Base-by-base conservation (phyloP, 345 rosid genomes). In the Litchi chinensis region DNA sequence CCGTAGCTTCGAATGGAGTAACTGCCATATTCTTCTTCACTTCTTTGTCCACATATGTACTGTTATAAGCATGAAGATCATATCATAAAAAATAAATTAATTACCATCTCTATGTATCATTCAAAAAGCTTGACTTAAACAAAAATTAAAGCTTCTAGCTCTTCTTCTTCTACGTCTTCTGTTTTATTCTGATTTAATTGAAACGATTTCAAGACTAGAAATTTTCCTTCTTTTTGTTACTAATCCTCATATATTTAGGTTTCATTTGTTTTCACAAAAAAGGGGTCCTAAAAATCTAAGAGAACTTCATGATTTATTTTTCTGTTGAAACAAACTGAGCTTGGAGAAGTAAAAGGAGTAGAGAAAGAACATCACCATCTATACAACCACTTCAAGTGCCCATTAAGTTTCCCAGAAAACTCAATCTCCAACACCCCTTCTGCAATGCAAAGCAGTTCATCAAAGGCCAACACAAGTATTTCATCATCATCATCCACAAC, bases 1-100 rank as follows among this genome's bases (percentile, higher is more conserved):
- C 81, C 37, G 79, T 86, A 5, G 89, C 78, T 70, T 88, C 85
- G 44, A 88, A 88, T 73, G 86, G 91, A 3, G 89, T 84, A 8
- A 79, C 83, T 22, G 86, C 89, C 86, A 86, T 83, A 62, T 82
- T 84, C 77, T 86, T 85, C 82, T 79, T 81, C 77, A 70, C 69
- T 50, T 75, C 88, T 71, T 82, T 79, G 60, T 85, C 82, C 57
- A 71, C 43, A 37, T 79, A 85, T 64, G 87, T 75, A 78, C 89
- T 86, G 74, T 64, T 67, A 52, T 44, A 73, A 40, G 19, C 6
- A 18, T 18, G 32, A 8, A 74, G 6, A 75, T 28, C 21, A 50
- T 3, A 59, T 6, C 10, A 59, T 1, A 59, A 59, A 5, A 7
- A n/a, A 59, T 59, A 59, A 26, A 26, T 26, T 26, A 11, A 57